Base-by-base conservation (phyloP, 495 filamentous ascomycete genomes). In the Lasiosphaeria ovina region DNA sequence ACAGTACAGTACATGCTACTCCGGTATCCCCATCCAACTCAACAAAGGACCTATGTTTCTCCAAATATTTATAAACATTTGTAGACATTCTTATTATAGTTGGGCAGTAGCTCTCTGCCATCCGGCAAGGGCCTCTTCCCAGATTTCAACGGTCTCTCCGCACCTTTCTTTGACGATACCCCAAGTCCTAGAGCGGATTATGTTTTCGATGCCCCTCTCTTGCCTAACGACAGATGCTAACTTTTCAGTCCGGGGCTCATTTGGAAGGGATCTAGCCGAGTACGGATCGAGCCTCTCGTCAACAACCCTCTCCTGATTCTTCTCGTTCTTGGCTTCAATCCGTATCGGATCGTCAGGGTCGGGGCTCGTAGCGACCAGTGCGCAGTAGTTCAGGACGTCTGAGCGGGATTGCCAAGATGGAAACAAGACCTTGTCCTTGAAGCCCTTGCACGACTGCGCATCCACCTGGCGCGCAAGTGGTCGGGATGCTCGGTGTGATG, bases 261-360 rank as follows among this genome's bases (percentile, higher is more conserved):
- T 79, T 0, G 93, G 92, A 61, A 92, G 93, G 67, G 88, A 96
- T 34, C 93, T 80, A 31, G 78, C 91, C 17, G 88, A 92, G 67
- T 98, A 98, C 16, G 94, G 94, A 74, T 98, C 94, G 57, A 98
- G 73, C 59, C 94, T 79, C 72, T 97, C 94, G 75, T 98, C 81
- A 14, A 98, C 87, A 5, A 93, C 80, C 55, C 86, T 79, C 67
- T 96, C 91, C 55, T 86, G 79, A 59, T 89, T 85, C 61, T 76
- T 82, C 42, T 85, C 85, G 34, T 84, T 83, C 72, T 96, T 91
- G 0, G 84, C 81, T 63, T 91, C 76, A 59, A 90, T 80, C 34
- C 89, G 64, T 1, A 89, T 77, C 6, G 93, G 93, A 62, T 98
- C 93, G 44, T 92, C 85, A 0, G 92, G 92, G 67, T 98, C 92